These are phyloP conservation scores for Microglena sp. DNA, from an alignment of 139 green algal genomes.

Conservation along the genomic window DNA sequence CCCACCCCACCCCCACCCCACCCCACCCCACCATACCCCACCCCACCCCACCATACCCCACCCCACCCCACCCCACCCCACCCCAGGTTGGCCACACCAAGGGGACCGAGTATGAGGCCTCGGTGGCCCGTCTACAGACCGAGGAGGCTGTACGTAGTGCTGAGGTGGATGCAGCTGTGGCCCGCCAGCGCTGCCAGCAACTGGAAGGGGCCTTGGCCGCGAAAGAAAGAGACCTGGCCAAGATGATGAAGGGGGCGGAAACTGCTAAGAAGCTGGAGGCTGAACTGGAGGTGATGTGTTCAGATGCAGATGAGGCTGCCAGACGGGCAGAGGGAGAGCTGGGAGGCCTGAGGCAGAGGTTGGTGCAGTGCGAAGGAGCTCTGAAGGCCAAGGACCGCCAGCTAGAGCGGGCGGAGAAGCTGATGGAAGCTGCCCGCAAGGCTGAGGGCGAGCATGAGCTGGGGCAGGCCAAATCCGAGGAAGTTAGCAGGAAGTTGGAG, in stretches of 20 bases:
- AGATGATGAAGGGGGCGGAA: too few relatives aligned
- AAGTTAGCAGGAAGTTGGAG: not conserved
- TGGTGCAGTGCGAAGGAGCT: not conserved
- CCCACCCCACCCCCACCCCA: too few relatives aligned
- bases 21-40: too few relatives aligned
- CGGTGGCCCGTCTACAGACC: too few relatives aligned
- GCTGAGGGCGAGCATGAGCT: not conserved
- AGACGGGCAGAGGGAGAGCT: not conserved
- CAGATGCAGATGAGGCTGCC: too few relatives aligned
- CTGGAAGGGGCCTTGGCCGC: constrained; percentile 5
- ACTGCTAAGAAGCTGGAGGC: too few relatives aligned
- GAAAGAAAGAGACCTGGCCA: constrained; percentile 16
- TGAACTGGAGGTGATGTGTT: too few relatives aligned
- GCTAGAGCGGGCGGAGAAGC: too few relatives aligned
- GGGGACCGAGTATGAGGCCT: too few relatives aligned
- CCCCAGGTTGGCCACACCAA: too few relatives aligned
- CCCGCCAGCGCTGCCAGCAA: constrained; percentile 3
- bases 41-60: too few relatives aligned
- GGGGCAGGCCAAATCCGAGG: constrained; percentile 10
- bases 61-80: too few relatives aligned
- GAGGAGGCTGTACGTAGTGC: constrained; percentile 1
- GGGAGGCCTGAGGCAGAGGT: not conserved
- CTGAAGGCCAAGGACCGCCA: not conserved
- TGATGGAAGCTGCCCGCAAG: not conserved
- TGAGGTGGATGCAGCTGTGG: constrained; percentile 3